Evolutionary conservation across 1,284 basidiomycete genomes (phyloP).

Genomic region (Volvariella surrecta): DNA sequence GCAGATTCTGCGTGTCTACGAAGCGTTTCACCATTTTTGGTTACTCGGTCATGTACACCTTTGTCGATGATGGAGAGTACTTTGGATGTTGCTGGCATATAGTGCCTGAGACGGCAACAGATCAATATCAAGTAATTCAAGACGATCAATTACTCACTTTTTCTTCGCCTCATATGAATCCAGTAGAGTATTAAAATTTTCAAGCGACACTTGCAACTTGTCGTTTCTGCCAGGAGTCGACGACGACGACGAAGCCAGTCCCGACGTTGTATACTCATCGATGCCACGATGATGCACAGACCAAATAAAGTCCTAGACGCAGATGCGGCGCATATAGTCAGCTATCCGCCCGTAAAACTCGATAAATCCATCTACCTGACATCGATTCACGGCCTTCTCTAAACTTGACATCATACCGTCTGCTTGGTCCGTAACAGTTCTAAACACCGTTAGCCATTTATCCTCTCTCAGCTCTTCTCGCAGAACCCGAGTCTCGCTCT

Average conservation of each 20-base stretch:
- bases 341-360: background rate
- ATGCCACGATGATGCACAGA: slow-evolving; percentile 60
- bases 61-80: slow-evolving; percentile 92
- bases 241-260: slow-evolving; percentile 29
- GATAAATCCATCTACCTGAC: slow-evolving; percentile 47
- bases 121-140: too few species aligned
- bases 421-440: slow-evolving; percentile 86
- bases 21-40: slow-evolving; percentile 91
- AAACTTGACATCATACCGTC: slow-evolving; percentile 95
- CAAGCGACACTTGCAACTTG: slow-evolving; percentile 41
- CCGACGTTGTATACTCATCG: slow-evolving; percentile 36
- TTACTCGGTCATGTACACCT: slow-evolving; percentile 82
- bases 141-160: too few species aligned
- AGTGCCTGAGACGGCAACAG: too few species aligned
- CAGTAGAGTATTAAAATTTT: slow-evolving; percentile 53
- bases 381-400: slow-evolving; percentile 83
- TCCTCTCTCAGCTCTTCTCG: slow-evolving; percentile 92
- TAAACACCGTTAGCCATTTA: slow-evolving; percentile 92
- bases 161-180: slow-evolving; percentile 81
- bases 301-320: slow-evolving; percentile 68
- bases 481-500: slow-evolving; percentile 74
- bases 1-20: slow-evolving; percentile 81
- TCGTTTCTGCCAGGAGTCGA: slow-evolving; percentile 40
- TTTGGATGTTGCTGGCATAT: slow-evolving; percentile 87
- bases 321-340: background rate